Evolutionary conservation across 805 yeast genomes (phyloP).

Genomic region (Yamadazyma tumulicola): DNA sequence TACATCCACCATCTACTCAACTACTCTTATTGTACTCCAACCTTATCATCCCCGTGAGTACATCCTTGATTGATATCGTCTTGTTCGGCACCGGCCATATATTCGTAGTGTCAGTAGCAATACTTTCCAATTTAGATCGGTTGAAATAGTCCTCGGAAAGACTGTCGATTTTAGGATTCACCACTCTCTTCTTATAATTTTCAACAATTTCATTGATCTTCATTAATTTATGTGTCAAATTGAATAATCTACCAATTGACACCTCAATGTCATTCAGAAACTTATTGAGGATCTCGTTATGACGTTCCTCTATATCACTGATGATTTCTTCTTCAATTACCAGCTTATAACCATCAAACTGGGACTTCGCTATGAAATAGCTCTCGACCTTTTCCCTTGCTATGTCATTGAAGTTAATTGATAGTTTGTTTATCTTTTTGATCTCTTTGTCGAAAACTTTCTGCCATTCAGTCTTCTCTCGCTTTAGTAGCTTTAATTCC

Average conservation of each 20-base stretch:
- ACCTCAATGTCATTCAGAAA: conserved; percentile 20
- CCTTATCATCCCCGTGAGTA: conserved; percentile 20
- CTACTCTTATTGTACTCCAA: no score
- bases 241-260: conserved; percentile 37
- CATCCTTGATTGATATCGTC: conserved; percentile 16
- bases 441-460: conserved; percentile 7
- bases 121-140: conserved; percentile 14
- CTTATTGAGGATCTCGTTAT: conserved; percentile 10
- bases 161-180: conserved; percentile 18
- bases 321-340: conserved; percentile 6
- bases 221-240: conserved; percentile 25
- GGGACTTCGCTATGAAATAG: conserved; percentile 5
- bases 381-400: conserved; percentile 2
- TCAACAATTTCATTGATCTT: conserved; percentile 22
- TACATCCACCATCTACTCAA: no score
- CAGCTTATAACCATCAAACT: neutral
- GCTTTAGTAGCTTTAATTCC: conserved; percentile 40
- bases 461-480: conserved; percentile 50
- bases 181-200: conserved; percentile 13
- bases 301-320: neutral
- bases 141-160: conserved; percentile 20
- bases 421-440: conserved; percentile 1
- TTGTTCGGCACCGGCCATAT: conserved; percentile 19
- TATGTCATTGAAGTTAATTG: conserved; percentile 3
- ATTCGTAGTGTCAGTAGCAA: conserved; percentile 2